Evolutionary conservation across 768 basidiomycete genomes (phyloP).

Genomic region (Kwoniella europaea): DNA sequence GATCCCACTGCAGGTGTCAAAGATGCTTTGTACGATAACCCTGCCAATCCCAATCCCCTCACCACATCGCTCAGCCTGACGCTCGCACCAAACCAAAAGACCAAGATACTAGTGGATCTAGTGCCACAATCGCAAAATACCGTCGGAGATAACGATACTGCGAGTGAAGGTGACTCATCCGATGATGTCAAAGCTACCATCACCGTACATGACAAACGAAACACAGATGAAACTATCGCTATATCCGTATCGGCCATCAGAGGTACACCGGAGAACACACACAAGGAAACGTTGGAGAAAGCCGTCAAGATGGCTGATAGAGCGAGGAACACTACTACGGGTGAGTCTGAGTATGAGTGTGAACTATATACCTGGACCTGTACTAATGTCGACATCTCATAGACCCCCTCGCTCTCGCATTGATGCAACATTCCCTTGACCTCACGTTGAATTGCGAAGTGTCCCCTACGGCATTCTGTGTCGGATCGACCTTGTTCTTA

Average conservation of each 20-base stretch:
- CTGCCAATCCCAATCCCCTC: background rate
- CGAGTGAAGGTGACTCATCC: conserved; percentile 1
- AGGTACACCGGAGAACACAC: conserved; percentile 9
- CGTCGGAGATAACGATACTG: conserved; percentile 14
- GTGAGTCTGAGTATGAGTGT: background rate
- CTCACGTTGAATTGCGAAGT: conserved; percentile 47
- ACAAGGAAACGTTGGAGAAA: conserved; percentile 2
- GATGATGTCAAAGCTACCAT: conserved; percentile 29
- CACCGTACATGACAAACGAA: conserved; percentile 48
- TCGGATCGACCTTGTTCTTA: conserved; percentile 54
- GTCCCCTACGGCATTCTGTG: conserved; percentile 54
- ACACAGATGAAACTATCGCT: conserved; percentile 45
- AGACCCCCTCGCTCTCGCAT: conserved; percentile 44
- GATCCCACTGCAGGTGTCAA: background rate
- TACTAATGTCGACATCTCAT: background rate
- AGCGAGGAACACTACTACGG: conserved; percentile 14
- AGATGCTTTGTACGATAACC: background rate
- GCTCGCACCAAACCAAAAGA: conserved; percentile 45
- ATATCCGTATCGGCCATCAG: conserved; percentile 28
- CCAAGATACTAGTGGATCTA: conserved; percentile 44
- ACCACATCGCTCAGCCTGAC: conserved; percentile 34
- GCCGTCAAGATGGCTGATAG: conserved; percentile 14
- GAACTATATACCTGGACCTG: too few relatives aligned
- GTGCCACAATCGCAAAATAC: conserved; percentile 19
- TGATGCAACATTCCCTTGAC: conserved; percentile 51